A percentile compares a stretch with the other conserved stretches of the same genome.
Conservation (phyloP, 208 protist species). For the Naegleria gruberi region DNA sequence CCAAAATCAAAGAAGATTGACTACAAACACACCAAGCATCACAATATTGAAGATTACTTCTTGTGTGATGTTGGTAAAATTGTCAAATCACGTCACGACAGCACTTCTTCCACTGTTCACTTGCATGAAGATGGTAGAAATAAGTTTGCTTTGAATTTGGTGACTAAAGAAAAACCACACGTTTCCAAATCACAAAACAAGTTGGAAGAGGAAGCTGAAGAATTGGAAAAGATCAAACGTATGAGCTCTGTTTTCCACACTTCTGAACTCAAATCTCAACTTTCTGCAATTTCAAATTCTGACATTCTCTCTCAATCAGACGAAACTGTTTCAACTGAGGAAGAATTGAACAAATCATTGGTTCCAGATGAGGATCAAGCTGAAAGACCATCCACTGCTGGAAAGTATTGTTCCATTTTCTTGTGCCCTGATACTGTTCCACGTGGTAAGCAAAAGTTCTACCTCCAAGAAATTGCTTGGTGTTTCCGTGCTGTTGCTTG, state of each 20-base stretch:
- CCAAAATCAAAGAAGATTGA: conserved; percentile 16
- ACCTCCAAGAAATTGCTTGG: not conserved
- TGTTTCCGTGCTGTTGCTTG: not conserved
- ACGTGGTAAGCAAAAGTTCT: not conserved
- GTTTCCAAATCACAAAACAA: not conserved
- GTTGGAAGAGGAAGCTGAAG: not conserved
- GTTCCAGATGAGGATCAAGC: not conserved
- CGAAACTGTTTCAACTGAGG: not conserved
- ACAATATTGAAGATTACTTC: not conserved
- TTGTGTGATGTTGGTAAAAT: conserved; percentile 7
- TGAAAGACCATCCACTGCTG: not conserved
- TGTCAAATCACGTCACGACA: not conserved
- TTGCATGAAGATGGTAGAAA: not conserved
- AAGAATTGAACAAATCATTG: not conserved
- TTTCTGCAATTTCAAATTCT: too few relatives aligned
- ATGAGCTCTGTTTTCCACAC: not conserved
- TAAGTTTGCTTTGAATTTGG: not conserved
- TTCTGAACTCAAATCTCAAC: too few relatives aligned
- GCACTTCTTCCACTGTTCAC: not conserved
- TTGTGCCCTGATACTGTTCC: not conserved
- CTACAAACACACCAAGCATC: conserved; percentile 9
- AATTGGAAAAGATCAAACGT: not conserved
- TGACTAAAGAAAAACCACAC: not conserved
- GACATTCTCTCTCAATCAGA: not conserved
- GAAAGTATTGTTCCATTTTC: not conserved